A percentile compares a stretch with the other conserved stretches of the same genome.
These are phyloP conservation scores for Cucurbita moschata DNA, from an alignment of 306 rosid genomes.

Conservation along the genomic window DNA sequence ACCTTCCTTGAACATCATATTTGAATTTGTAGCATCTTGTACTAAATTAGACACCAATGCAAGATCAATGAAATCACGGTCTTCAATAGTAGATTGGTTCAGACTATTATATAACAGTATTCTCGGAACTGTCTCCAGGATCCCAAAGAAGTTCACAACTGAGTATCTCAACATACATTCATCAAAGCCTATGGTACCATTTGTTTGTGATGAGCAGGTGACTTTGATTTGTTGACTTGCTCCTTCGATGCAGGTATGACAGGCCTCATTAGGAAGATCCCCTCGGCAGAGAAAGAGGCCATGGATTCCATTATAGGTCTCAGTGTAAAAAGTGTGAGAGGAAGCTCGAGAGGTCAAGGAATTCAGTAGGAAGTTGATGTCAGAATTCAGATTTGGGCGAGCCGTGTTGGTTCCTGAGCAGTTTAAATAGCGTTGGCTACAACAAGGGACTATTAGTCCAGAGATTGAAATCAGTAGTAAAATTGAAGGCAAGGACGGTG, in stretches of 20 bases:
- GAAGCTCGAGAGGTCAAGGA: constrained; percentile 4
- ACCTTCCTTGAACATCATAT: constrained; percentile 11
- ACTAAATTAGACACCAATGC: constrained; percentile 9
- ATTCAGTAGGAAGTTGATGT: background rate
- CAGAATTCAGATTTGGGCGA: background rate
- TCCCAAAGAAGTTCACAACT: constrained; percentile 5
- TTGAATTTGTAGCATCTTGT: background rate
- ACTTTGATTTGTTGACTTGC: constrained; percentile 3
- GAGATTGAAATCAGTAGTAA: background rate
- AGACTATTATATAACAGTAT: background rate
- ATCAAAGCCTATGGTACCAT: constrained; percentile 4
- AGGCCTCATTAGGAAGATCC: background rate
- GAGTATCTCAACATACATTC: constrained; percentile 12
- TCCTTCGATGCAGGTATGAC: constrained; percentile 4
- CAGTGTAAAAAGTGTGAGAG: constrained; percentile 1
- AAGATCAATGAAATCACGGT: background rate
- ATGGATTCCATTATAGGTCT: background rate
- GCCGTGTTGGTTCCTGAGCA: background rate
- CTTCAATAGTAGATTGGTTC: background rate
- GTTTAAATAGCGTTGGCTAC: background rate
- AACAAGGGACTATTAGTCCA: background rate
- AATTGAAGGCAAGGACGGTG: background rate
- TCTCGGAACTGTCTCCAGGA: background rate
- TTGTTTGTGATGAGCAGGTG: background rate
- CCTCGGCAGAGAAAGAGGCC: constrained; percentile 19